Percentiles rank a stretch among this genome's conserved stretches.
phyloP scores from a whole-genome alignment of 768 basidiomycete genomes.

The Tephrocybe sp. region DNA sequence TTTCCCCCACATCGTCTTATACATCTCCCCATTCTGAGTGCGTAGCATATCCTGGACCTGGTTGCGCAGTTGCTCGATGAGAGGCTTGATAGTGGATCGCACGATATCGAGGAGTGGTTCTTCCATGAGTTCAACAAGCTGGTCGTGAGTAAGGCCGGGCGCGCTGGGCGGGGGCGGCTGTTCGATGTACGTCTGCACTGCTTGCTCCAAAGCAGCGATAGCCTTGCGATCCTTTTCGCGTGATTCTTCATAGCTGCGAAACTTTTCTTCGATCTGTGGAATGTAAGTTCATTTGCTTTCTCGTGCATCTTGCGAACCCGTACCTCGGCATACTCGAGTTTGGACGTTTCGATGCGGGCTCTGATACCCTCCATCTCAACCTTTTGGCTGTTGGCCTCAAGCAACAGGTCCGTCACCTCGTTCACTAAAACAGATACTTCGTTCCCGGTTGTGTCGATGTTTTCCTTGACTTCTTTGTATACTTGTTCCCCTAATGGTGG shows the following conservation, averaged over 20 bases:
- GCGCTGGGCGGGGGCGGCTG: constrained; percentile 20
- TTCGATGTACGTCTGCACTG: constrained; percentile 21
- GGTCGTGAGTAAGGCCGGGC: constrained; percentile 19
- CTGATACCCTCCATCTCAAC: constrained; percentile 4
- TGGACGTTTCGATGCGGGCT: constrained; percentile 6
- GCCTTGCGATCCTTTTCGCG: constrained; percentile 18
- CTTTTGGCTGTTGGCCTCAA: constrained; percentile 11
- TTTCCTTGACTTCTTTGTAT: constrained; percentile 9
- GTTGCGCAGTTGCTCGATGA: constrained; percentile 21
- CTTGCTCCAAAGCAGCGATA: constrained; percentile 25
- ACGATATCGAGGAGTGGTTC: constrained; percentile 25
- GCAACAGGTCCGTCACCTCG: constrained; percentile 19
- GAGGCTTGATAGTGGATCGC: constrained; percentile 21
- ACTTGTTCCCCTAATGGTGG: not conserved
- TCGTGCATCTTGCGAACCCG: not conserved
- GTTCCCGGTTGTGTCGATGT: constrained; percentile 19
- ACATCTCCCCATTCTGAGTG: constrained; percentile 23
- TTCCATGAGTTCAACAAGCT: constrained; percentile 23
- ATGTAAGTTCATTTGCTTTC: not conserved
- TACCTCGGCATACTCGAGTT: constrained; percentile 14
- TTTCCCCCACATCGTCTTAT: constrained; percentile 24
- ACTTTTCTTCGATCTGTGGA: constrained; percentile 20
- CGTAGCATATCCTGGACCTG: constrained; percentile 23
- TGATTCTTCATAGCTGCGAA: constrained; percentile 16
- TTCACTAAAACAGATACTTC: constrained; percentile 20